A percentile compares a stretch with the other conserved stretches of the same genome.
Evolutionary conservation across 768 basidiomycete species (phyloP).

Genomic region (Calocera viscosa): DNA sequence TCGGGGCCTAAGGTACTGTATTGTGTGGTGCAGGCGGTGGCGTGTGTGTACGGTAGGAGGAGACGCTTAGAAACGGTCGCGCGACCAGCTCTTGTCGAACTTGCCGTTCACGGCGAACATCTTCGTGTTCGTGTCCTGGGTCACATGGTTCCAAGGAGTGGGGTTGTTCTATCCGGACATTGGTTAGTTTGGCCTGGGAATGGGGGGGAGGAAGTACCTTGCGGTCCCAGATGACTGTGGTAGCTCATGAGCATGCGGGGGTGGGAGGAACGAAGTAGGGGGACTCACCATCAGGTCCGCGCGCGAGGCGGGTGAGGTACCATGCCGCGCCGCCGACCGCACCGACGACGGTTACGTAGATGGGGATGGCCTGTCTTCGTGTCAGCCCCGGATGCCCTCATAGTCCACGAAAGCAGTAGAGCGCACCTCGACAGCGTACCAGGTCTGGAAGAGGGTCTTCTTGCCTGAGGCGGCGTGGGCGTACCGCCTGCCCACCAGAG

Average conservation of each 20-base stretch:
- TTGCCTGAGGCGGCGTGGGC: background rate
- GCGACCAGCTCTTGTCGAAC: background rate
- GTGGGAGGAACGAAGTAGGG: background rate
- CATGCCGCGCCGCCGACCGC: constrained; percentile 15
- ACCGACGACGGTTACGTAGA: constrained; percentile 9
- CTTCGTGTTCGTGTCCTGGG: constrained; percentile 17
- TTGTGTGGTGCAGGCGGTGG: too few species aligned
- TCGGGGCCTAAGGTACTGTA: too few species aligned
- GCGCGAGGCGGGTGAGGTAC: constrained; percentile 15
- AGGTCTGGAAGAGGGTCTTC: constrained; percentile 1
- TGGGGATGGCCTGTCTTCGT: background rate
- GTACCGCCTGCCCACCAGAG: background rate
- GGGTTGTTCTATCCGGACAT: constrained; percentile 15
- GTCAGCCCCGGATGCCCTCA: background rate
- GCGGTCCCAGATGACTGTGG: constrained; percentile 13
- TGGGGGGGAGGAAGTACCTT: too few species aligned
- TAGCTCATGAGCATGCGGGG: background rate
- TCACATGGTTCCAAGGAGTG: constrained; percentile 15
- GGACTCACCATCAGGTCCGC: constrained; percentile 11
- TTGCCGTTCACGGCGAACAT: constrained; percentile 12
- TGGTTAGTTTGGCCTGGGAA: too few species aligned
- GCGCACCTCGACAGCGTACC: background rate
- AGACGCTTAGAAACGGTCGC: background rate
- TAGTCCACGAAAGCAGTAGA: background rate
- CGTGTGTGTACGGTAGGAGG: too few species aligned